phyloP scores from a whole-genome alignment of 2,329 filamentous ascomycete genomes.

The Nemania serpens region DNA sequence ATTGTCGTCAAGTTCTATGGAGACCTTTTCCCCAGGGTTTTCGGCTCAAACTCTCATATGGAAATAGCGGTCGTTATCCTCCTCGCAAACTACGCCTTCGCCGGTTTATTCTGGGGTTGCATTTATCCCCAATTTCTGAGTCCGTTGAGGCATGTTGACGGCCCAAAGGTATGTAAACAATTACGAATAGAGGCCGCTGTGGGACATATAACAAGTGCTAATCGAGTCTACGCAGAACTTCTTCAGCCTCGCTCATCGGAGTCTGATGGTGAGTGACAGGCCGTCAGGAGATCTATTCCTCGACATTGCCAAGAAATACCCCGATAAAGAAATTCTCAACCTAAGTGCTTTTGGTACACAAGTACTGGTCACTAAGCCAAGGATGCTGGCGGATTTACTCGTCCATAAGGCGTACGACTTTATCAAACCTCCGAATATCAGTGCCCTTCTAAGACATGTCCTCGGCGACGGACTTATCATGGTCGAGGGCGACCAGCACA shows the following conservation, averaged over 20 bases:
- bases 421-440: conserved; percentile 52
- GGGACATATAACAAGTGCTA: not conserved
- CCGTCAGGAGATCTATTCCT: conserved; percentile 30
- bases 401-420: conserved; percentile 59
- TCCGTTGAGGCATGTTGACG: conserved; percentile 30
- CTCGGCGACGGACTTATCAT: conserved; percentile 64
- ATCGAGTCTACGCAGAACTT: conserved; percentile 12
- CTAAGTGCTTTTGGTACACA: conserved; percentile 27
- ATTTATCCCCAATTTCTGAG: conserved; percentile 34
- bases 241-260: conserved; percentile 26
- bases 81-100: conserved; percentile 29
- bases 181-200: not conserved
- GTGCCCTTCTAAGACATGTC: conserved; percentile 55
- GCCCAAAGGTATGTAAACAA: conserved; percentile 30
- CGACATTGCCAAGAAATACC: conserved; percentile 31
- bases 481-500: conserved; percentile 74
- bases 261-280: conserved; percentile 21
- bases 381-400: conserved; percentile 54
- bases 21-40: conserved; percentile 15
- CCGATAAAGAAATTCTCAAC: conserved; percentile 32
- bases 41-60: conserved; percentile 9
- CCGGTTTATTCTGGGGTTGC: conserved; percentile 27
- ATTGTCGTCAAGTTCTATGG: conserved; percentile 36
- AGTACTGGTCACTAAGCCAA: conserved; percentile 39
- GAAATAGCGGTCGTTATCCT: conserved; percentile 22